These are phyloP conservation scores for Volvox carteri DNA, from an alignment of 163 green algal species.

Conservation along the genomic window DNA sequence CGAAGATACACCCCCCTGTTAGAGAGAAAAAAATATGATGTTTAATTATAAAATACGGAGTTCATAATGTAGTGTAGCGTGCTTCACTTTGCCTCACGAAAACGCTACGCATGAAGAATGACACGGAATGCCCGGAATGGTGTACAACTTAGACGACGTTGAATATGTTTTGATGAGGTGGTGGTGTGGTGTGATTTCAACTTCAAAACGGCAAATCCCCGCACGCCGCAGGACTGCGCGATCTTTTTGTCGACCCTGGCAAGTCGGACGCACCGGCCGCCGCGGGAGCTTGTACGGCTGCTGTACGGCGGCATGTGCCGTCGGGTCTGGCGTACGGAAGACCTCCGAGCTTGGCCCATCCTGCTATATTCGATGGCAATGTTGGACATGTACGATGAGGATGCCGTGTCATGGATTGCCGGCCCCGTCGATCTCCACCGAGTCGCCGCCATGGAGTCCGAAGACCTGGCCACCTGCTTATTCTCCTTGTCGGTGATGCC, in stretches of 20 bases:
- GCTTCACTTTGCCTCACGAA: too few species aligned
- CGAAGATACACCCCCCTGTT: too few species aligned
- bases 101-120: too few species aligned
- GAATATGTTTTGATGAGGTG: too few species aligned
- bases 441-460: not conserved
- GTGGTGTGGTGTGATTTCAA: not conserved
- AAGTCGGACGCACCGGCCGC: not conserved
- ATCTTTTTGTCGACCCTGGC: slow-evolving; percentile 19
- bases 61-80: too few species aligned
- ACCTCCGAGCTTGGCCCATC: not conserved
- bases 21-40: too few species aligned
- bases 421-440: too few species aligned
- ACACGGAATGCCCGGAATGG: too few species aligned
- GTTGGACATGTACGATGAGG: slow-evolving; percentile 14
- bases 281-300: not conserved
- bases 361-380: not conserved
- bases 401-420: not conserved
- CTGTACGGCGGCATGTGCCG: not conserved
- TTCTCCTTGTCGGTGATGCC: slow-evolving; percentile 21
- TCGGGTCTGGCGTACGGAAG: not conserved
- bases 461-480: not conserved
- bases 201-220: not conserved
- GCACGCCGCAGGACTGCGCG: not conserved
- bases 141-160: too few species aligned
- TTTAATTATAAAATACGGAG: too few species aligned